These are phyloP conservation scores for Monascus purpureus DNA, from an alignment of 495 filamentous ascomycete species.

Conservation along the genomic window DNA sequence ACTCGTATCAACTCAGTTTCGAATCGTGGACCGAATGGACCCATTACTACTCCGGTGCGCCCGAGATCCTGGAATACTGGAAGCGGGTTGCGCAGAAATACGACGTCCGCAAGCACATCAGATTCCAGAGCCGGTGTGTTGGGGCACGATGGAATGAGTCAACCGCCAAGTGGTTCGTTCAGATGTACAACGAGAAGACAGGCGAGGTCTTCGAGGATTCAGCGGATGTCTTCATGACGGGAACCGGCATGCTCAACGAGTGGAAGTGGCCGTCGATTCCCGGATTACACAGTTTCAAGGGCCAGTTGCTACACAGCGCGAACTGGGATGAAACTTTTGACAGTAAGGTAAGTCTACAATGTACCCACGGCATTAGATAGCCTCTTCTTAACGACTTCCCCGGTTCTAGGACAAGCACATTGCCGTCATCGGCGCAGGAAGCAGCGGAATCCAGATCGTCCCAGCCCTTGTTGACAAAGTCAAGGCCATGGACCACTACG, in stretches of 20 bases:
- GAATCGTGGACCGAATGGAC: slow-evolving; percentile 48
- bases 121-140: slow-evolving; percentile 28
- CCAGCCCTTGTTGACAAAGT: slow-evolving; percentile 35
- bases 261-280: slow-evolving; percentile 33
- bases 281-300: slow-evolving; percentile 33
- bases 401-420: slow-evolving; percentile 23
- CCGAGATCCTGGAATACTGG: slow-evolving; percentile 48
- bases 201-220: slow-evolving; percentile 3
- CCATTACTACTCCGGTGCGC: slow-evolving; percentile 37
- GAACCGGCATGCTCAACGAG: slow-evolving; percentile 33
- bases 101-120: slow-evolving; percentile 33
- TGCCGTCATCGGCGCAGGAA: slow-evolving; percentile 37
- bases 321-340: slow-evolving; percentile 29
- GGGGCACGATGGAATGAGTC: slow-evolving; percentile 34
- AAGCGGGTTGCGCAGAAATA: slow-evolving; percentile 36
- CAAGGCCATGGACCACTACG: slow-evolving; percentile 18
- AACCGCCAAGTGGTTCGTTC: slow-evolving; percentile 29
- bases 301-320: slow-evolving; percentile 36
- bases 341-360: slow-evolving; percentile 9
- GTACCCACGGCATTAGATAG: too few relatives aligned
- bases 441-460: slow-evolving; percentile 38
- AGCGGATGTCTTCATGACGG: slow-evolving; percentile 34
- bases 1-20: slow-evolving; percentile 37
- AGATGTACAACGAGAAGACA: slow-evolving; percentile 13
- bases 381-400: too few relatives aligned